Percentiles rank a stretch among this genome's conserved stretches.
phyloP scores from a whole-genome alignment of 345 rosid genomes.

The Atalantia buxifolia region DNA sequence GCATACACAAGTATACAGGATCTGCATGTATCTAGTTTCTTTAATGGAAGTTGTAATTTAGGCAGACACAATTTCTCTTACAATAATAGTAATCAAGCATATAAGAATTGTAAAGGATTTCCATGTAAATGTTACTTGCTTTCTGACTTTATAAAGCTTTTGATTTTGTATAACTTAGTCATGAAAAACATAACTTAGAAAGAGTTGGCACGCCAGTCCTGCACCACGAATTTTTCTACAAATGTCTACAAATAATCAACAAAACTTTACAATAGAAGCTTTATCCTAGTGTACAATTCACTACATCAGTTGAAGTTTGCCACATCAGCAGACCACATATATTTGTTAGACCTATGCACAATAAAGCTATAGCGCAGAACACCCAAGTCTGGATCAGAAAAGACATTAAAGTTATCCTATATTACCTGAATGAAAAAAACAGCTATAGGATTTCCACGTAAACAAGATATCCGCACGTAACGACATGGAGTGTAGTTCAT shows the following conservation, averaged over 20 bases:
- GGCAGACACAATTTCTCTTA: neutral
- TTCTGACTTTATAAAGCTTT: neutral
- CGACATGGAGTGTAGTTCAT: constrained; percentile 79
- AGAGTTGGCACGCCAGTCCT: neutral
- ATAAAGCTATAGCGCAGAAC: neutral
- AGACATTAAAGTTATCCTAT: neutral
- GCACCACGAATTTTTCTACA: neutral
- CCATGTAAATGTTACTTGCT: neutral
- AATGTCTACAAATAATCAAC: neutral
- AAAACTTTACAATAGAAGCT: neutral
- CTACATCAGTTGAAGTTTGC: neutral
- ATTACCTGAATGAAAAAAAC: constrained; percentile 81
- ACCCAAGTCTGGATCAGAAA: neutral
- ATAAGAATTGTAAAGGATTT: neutral
- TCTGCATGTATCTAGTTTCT: neutral
- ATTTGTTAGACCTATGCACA: neutral
- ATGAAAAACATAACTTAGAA: neutral
- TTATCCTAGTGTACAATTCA: neutral
- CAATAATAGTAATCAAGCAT: neutral
- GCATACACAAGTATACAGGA: neutral
- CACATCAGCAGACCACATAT: neutral
- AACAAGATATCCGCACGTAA: constrained; percentile 75
- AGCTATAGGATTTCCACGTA: constrained; percentile 87
- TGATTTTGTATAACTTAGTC: neutral
- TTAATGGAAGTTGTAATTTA: neutral